Base-by-base conservation (phyloP, 2,329 filamentous ascomycete species). In the Raffaelea deltoideospora region DNA sequence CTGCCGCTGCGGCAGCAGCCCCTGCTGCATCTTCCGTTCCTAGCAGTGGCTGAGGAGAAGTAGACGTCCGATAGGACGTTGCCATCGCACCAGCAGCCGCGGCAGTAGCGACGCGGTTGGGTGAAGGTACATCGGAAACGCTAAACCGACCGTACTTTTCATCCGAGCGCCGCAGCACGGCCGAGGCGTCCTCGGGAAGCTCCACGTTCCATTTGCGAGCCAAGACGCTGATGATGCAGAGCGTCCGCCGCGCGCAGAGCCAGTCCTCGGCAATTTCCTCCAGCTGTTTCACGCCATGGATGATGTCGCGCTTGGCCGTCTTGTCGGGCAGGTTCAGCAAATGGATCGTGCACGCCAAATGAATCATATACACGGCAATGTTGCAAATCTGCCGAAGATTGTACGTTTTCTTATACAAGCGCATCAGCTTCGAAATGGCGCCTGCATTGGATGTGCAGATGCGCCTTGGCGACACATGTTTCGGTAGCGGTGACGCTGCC, bases 251-350 rank as follows among this genome's bases (percentile, higher is more conserved):
- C 10, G 87, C 88, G 49, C 86, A 90, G 1, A 86, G 72, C 90
- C 90, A 98, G 48, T 86, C 80, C 54, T 95, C 87, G 1, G 85
- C 85, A 48, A 98, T 95, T 51, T 96, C 88, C 54, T 96, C 88
- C 2, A 96, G 70, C 44, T 94, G 84, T 50, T 84, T 88, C 31
- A 94, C 69, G 1, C 88, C 86, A 48, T 95, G 87, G 5, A 83
- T 79, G 30, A 98, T 83, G 54, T 96, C 88, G 47, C 88, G 67
- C 49, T 76, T 79, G 5, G 90, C 85, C 22, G 83, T 90, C 59
- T 90, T 94, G 47, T 95, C 87, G 0, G 87, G 87, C 2, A 96
- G 64, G 46, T 95, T 95, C 26, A 98, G 73, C 17, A 98, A 63
- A 50, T 96, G 90, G 28, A 96, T 92, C 0, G 86, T 95, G 53